Base-by-base conservation (phyloP, 2,329 filamentous ascomycete species). In the Colletotrichum siamense region DNA sequence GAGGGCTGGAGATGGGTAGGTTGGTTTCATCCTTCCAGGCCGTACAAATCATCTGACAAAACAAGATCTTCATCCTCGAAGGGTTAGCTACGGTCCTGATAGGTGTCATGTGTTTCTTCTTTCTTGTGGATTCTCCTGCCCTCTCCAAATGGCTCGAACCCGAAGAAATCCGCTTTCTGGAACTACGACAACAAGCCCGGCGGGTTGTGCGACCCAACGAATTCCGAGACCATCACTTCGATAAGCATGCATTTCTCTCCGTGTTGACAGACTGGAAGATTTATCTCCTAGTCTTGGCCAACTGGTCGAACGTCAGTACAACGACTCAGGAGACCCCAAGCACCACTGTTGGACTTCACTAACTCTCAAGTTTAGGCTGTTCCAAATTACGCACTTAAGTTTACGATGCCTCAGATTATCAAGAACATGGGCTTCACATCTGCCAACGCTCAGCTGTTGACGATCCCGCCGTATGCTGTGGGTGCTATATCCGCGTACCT, bases 11-110 rank as follows among this genome's bases (percentile, higher is more conserved):
- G 87, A 70, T 91, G 89, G 84, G 80, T 83, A 74, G 66, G 79
- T 18, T 39, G 4, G 36, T 2, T 39, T 39, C 16, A 2, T 39
- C 36, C 8, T 39, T 39, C 4, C 36, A 39, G 36, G 1, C 16
- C 1, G 1, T 18, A 39, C 15, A 18, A 36, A 13, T 49, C 3
- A 9, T 36, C 62, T 75, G 5, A 78, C 73, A 64, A 34, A 5
- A 6, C 16, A 26, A 82, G 88, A 89, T 90, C 32, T 91, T 91
- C 75, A 88, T 91, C 62, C 81, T 91, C 5, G 89, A 91, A 78
- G 89, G 89, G 2, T 77, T 88, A 2, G 73, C 84, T 2, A 87
- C 87, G 6, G 82, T 88, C 0, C 34, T 80, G n/a, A 79, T 87
- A 10, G 84, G 82, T 3, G 61, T 84, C 68, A 75, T 80, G 39